A percentile compares a stretch with the other conserved stretches of the same genome.
Conservation (phyloP, 345 rosid species). For the Orychophragmus violaceus region DNA sequence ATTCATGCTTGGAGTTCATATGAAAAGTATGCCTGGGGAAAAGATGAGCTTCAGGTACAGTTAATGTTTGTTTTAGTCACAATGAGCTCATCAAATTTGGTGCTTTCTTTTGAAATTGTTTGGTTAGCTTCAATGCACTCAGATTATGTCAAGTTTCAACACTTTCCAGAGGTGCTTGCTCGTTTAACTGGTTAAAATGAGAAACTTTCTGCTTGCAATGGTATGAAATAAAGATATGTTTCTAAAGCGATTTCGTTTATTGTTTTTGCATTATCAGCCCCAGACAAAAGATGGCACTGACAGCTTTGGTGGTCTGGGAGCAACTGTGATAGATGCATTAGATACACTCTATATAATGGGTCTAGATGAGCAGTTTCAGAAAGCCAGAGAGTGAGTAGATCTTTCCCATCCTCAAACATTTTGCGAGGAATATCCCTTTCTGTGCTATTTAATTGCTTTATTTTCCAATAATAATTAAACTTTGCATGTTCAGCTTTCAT, state of each 20-base stretch:
- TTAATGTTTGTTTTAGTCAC: background rate
- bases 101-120: background rate
- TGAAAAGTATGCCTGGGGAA: slow-evolving; percentile 96
- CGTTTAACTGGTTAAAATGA: slow-evolving; percentile 1
- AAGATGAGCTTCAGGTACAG: slow-evolving; percentile 89
- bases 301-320: slow-evolving; percentile 98
- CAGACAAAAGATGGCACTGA: slow-evolving; percentile 79
- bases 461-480: background rate
- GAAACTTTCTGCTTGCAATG: background rate
- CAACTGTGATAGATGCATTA: slow-evolving; percentile 74
- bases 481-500: background rate
- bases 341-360: slow-evolving; percentile 95
- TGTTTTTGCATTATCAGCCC: slow-evolving; percentile 45
- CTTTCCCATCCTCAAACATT: background rate
- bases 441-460: background rate
- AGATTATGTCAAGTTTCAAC: background rate
- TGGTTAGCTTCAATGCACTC: background rate
- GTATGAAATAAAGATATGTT: background rate
- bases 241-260: background rate
- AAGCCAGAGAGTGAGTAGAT: slow-evolving; percentile 57
- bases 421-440: background rate
- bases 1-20: slow-evolving; percentile 92
- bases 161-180: background rate
- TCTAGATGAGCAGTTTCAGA: slow-evolving; percentile 72
- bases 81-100: background rate